Evolutionary conservation across 345 rosid genomes (phyloP).

Genomic region (Brassica rapa): DNA sequence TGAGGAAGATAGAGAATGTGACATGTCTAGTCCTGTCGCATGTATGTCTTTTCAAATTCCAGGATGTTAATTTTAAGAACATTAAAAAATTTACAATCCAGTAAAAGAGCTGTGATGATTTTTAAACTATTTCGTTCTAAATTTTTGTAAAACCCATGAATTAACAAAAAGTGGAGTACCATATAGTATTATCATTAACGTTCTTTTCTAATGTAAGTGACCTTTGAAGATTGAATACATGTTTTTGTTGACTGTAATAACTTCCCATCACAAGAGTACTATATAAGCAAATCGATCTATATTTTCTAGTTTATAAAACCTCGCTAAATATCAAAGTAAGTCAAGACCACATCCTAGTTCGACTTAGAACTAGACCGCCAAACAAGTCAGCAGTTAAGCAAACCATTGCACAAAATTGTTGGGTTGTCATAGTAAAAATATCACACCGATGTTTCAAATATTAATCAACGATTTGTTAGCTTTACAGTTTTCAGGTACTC

Average conservation of each 20-base stretch:
- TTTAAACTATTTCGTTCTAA: conserved; percentile 2
- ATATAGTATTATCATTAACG: not conserved
- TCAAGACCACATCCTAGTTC: not conserved
- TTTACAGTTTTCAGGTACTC: not conserved
- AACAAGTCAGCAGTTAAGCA: not conserved
- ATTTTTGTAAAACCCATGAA: not conserved
- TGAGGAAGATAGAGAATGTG: conserved; percentile 14
- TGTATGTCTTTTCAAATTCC: not conserved
- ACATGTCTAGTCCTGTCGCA: conserved; percentile 17
- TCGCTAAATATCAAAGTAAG: not conserved
- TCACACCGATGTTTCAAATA: not conserved
- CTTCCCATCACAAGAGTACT: not conserved
- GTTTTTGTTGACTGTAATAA: not conserved
- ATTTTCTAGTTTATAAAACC: not conserved
- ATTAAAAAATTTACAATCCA: not conserved
- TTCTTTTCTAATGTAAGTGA: not conserved
- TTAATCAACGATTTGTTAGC: no score
- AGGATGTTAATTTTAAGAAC: not conserved
- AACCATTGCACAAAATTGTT: not conserved
- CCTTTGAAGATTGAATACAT: not conserved
- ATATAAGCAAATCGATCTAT: not conserved
- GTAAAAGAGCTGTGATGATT: not conserved
- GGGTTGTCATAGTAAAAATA: not conserved
- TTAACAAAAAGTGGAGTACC: not conserved
- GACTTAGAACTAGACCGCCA: not conserved